Conservation (phyloP, 345 rosid genomes). For the Syzygium aqueum region DNA sequence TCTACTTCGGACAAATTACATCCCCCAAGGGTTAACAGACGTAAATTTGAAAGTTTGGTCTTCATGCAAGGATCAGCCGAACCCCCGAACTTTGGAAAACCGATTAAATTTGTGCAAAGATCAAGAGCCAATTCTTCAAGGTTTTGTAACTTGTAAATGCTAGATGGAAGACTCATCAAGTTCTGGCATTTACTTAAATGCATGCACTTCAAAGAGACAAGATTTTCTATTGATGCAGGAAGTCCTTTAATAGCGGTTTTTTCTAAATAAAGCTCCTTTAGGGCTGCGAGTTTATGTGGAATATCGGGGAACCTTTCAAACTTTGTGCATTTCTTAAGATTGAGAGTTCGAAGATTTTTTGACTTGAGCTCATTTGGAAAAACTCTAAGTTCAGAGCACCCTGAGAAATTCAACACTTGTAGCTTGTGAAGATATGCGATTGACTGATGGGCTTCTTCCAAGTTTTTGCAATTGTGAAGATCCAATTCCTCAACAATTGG, state of each 20-base stretch:
- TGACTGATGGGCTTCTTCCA: background rate
- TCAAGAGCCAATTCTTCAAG: fast-evolving
- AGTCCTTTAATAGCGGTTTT: background rate
- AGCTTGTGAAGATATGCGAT: fast-evolving
- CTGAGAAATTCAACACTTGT: fast-evolving
- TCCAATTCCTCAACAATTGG: background rate
- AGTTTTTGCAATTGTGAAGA: background rate
- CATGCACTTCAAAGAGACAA: fast-evolving
- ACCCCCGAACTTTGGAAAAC: background rate
- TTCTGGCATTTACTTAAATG: fast-evolving
- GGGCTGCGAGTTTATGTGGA: background rate
- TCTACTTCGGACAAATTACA: background rate
- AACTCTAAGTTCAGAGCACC: background rate
- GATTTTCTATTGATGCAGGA: background rate
- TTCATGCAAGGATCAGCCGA: background rate
- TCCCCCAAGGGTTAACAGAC: fast-evolving
- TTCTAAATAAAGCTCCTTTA: fast-evolving
- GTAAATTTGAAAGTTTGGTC: background rate
- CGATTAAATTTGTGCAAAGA: background rate
- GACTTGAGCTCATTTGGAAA: background rate
- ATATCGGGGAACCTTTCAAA: background rate
- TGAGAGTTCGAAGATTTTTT: fast-evolving
- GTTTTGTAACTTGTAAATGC: background rate
- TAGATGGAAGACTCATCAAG: fast-evolving
- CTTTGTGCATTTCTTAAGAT: fast-evolving